Evolutionary conservation across 106 monocot genomes (phyloP).

Genomic region (Dendrobium chrysotoxum): DNA sequence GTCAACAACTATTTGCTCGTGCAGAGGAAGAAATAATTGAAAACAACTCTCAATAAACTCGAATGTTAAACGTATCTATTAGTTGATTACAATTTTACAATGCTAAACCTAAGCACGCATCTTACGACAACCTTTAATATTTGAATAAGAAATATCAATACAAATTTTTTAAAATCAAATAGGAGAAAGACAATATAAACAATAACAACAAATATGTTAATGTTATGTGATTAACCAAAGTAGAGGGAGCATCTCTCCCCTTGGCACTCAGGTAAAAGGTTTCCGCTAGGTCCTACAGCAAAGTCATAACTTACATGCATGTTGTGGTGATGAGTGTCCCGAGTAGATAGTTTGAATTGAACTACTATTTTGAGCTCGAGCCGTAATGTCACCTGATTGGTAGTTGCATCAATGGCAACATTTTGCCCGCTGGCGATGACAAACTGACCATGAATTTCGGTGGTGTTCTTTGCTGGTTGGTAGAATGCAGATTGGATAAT

Average conservation of each 20-base stretch:
- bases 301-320: slow-evolving; percentile 47
- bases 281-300: slow-evolving; percentile 32
- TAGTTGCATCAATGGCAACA: neutral
- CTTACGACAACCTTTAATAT: neutral
- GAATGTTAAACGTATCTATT: too few relatives aligned
- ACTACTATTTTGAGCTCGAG: slow-evolving; percentile 36
- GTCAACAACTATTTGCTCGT: too few relatives aligned
- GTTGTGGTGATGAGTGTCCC: slow-evolving; percentile 44
- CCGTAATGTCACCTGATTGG: slow-evolving; percentile 18
- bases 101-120: neutral
- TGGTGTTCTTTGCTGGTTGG: slow-evolving; percentile 67
- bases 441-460: slow-evolving; percentile 29
- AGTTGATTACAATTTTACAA: neutral
- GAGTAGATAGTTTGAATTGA: slow-evolving; percentile 34
- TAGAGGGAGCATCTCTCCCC: slow-evolving; percentile 38
- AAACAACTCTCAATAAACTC: too few relatives aligned
- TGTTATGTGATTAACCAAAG: slow-evolving; percentile 16
- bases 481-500: slow-evolving; percentile 35
- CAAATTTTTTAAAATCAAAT: neutral
- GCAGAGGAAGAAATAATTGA: too few relatives aligned
- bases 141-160: neutral
- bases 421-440: neutral
- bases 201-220: neutral
- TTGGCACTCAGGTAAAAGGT: slow-evolving; percentile 21
- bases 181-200: neutral